Evolutionary conservation across 179 eudicot species (phyloP).

Genomic region (Silene vulgaris): DNA sequence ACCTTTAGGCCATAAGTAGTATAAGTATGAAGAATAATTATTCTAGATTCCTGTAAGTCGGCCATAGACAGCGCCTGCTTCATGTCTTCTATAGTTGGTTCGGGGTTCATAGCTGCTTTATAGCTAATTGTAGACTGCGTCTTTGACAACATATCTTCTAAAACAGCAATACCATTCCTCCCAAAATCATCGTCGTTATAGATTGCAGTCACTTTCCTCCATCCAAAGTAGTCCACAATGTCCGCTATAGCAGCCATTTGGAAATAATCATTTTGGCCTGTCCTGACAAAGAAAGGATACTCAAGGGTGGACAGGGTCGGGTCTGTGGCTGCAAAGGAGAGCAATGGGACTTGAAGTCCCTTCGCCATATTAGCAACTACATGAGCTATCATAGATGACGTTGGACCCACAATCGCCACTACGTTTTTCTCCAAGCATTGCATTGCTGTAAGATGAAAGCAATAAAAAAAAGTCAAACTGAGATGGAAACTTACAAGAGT

Average conservation of each 20-base stretch:
- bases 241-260: slow-evolving; percentile 79
- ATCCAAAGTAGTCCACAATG: slow-evolving; percentile 47
- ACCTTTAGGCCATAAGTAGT: slow-evolving; percentile 42
- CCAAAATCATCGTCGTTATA: slow-evolving; percentile 68
- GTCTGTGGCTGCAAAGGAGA: slow-evolving; percentile 70
- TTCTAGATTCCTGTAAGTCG: slow-evolving; percentile 47
- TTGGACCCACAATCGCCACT: slow-evolving; percentile 72
- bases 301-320: slow-evolving; percentile 64
- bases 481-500: not conserved
- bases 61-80: slow-evolving; percentile 45
- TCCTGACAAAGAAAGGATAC: slow-evolving; percentile 53
- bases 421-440: slow-evolving; percentile 57
- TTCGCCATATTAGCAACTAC: slow-evolving; percentile 49
- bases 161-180: slow-evolving; percentile 59
- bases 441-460: slow-evolving; percentile 46
- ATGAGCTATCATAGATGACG: slow-evolving; percentile 61
- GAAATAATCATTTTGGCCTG: slow-evolving; percentile 50
- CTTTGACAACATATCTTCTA: slow-evolving; percentile 49
- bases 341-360: slow-evolving; percentile 64
- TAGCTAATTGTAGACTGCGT: slow-evolving; percentile 52
- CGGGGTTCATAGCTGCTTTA: slow-evolving; percentile 47
- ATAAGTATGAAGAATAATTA: slow-evolving; percentile 56
- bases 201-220: slow-evolving; percentile 63
- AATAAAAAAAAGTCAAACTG: not conserved
- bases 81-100: slow-evolving; percentile 40